A percentile compares a stretch with the other conserved stretches of the same genome.
phyloP scores from a whole-genome alignment of 139 green algal genomes.

The Spirogloea muscicola region DNA sequence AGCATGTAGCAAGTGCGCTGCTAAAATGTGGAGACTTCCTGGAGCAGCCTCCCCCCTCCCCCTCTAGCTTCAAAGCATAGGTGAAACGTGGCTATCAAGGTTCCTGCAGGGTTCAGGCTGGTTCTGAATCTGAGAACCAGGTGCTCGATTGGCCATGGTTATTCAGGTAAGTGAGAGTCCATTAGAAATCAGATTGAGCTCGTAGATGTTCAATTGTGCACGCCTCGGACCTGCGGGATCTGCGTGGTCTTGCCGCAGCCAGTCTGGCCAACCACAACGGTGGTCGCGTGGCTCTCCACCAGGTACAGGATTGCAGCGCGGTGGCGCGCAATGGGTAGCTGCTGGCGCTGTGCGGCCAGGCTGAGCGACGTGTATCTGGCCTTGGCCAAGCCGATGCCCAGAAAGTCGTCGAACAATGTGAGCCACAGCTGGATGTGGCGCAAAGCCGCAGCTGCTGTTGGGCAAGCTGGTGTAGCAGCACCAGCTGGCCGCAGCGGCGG shows the following conservation, averaged over 20 bases:
- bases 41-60: too few relatives aligned
- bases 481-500: neutral
- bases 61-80: too few relatives aligned
- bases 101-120: too few relatives aligned
- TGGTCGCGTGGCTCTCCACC: constrained; percentile 1
- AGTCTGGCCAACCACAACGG: too few relatives aligned
- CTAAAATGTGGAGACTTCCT: too few relatives aligned
- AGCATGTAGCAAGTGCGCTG: too few relatives aligned
- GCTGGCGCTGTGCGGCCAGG: constrained; percentile 3
- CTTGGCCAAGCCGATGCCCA: neutral
- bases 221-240: neutral
- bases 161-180: neutral
- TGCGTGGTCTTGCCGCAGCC: too few relatives aligned
- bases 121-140: too few relatives aligned
- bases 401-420: neutral
- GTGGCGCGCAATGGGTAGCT: constrained; percentile 17
- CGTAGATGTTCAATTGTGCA: neutral
- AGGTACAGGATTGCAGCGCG: neutral
- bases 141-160: too few relatives aligned
- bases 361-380: neutral
- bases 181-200: neutral
- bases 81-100: too few relatives aligned
- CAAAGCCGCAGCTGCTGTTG: neutral
- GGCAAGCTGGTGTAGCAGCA: neutral
- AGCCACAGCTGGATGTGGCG: neutral